phyloP scores from a whole-genome alignment of 164 flowering plant genomes.

The grape (Vitis vinifera) region DNA sequence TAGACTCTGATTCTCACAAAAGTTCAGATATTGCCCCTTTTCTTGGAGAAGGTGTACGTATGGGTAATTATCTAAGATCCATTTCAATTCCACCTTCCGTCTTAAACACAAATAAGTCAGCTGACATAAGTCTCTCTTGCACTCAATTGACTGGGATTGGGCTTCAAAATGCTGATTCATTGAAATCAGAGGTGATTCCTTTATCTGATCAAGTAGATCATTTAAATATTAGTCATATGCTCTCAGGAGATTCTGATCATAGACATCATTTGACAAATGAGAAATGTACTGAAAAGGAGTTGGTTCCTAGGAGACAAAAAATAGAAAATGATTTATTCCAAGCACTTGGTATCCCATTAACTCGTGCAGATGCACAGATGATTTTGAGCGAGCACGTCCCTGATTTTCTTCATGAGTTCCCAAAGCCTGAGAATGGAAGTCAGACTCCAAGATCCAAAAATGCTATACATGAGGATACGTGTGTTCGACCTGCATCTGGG shows the following conservation, averaged over 20 bases:
- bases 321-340: slow-evolving; percentile 36
- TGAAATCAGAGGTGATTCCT: slow-evolving; percentile 15
- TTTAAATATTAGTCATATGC: slow-evolving; percentile 11
- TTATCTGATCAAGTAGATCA: slow-evolving; percentile 12
- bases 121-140: slow-evolving; percentile 14
- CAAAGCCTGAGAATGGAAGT: slow-evolving; percentile 12
- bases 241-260: slow-evolving; percentile 12
- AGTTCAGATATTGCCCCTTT: slow-evolving; percentile 19
- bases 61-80: slow-evolving; percentile 9
- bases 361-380: slow-evolving; percentile 15
- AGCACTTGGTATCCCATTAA: slow-evolving; percentile 23
- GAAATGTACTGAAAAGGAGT: slow-evolving; percentile 12
- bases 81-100: slow-evolving; percentile 16
- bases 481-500: slow-evolving; percentile 33
- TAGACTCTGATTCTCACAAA: slow-evolving; percentile 8
- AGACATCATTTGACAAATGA: slow-evolving; percentile 4
- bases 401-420: slow-evolving; percentile 20
- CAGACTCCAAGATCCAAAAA: slow-evolving; percentile 8
- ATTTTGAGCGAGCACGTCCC: slow-evolving; percentile 17
- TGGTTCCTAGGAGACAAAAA: slow-evolving; percentile 15
- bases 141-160: slow-evolving; percentile 10
- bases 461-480: slow-evolving; percentile 21
- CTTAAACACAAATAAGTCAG: slow-evolving; percentile 13
- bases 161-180: slow-evolving; percentile 22
- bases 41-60: slow-evolving; percentile 23